phyloP scores from a whole-genome alignment of 805 yeast genomes.

The Ogataea trehaloabstinens region DNA sequence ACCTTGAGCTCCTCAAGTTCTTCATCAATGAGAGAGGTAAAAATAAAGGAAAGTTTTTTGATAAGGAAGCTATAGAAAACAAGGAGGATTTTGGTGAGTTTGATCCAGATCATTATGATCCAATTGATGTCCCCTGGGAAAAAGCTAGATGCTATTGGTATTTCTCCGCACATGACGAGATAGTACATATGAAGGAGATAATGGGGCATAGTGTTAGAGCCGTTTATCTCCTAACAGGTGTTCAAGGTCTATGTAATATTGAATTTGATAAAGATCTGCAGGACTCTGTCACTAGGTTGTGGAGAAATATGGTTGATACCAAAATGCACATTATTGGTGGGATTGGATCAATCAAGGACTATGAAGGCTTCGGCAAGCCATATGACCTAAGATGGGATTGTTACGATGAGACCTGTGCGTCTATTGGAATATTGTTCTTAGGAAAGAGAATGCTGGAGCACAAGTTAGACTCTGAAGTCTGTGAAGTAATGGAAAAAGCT shows the following conservation, averaged over 20 bases:
- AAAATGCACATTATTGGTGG: slow-evolving; percentile 28
- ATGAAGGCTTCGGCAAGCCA: slow-evolving; percentile 29
- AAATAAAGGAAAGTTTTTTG: slow-evolving; percentile 20
- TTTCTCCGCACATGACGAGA: slow-evolving; percentile 21
- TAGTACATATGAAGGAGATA: slow-evolving; percentile 18
- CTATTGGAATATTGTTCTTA: slow-evolving; percentile 22
- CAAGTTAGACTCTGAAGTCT: slow-evolving; percentile 14
- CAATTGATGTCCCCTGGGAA: slow-evolving; percentile 9
- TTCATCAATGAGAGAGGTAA: slow-evolving; percentile 25
- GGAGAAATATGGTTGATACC: slow-evolving; percentile 22
- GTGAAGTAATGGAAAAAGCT: slow-evolving; percentile 24
- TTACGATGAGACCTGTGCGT: slow-evolving; percentile 29
- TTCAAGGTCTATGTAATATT: slow-evolving; percentile 21
- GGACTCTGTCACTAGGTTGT: slow-evolving; percentile 15
- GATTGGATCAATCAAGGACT: slow-evolving; percentile 22
- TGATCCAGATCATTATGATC: slow-evolving; percentile 9
- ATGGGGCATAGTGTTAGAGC: slow-evolving; percentile 27
- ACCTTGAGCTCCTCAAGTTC: slow-evolving; percentile 19
- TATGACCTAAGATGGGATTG: slow-evolving; percentile 25
- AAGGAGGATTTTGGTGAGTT: slow-evolving; percentile 18
- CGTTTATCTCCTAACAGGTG: slow-evolving; percentile 23
- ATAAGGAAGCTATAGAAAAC: slow-evolving; percentile 15
- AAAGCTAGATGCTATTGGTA: slow-evolving; percentile 22
- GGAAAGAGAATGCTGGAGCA: slow-evolving; percentile 18
- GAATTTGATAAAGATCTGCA: slow-evolving; percentile 14